Evolutionary conservation across 2,329 filamentous ascomycete species (phyloP), one percentile per base, ranked within the genome.

Genomic region (Xylariales sp.): DNA sequence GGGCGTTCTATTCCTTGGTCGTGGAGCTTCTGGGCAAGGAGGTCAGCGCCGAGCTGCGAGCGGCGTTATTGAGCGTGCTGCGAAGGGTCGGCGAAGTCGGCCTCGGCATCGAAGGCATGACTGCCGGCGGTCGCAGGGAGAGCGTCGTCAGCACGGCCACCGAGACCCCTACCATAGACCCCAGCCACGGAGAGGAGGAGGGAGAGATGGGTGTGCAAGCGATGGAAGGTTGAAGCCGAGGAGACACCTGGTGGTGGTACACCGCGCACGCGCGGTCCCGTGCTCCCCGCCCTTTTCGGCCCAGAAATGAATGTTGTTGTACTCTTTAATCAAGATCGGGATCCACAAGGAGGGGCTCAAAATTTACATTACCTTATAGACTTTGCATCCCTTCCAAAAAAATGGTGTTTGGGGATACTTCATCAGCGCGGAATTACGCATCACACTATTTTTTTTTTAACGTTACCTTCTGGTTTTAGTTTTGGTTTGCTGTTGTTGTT

Each of bases 21-120:
- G 89, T 98, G 0, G 94, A 97, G 61, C 82, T 99, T 16, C 83
- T 99, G 63, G 88, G 87, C 69, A 92, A 93, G 68, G 95, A 98
- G 72, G 86, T 97, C 73, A 93, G 90, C 10, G 78, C 86, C 1
- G 96, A 99, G 71, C 84, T 98, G 39, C 89, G 97, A 68, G 81
- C 88, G 9, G 91, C 93, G 0, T 84, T 99, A 49, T 90, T 97
- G 69, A 86, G 89, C 0, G 85, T 98, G 30, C 84, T 97, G 69
- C 86, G 91, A 73, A 86, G 94, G 45, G 91, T 98, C 1, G 97
- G 96, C 59, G 95, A 98, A 81, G 88, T 92, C 2, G 86, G 83
- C 18, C 78, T 91, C 0, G 88, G 87, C 3, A 87, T 89, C 59
- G 81, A 84, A 68, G 83, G 83, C 2, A 83, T 88, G 83, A 75